Percentiles rank a stretch among this genome's conserved stretches.
Conservation (phyloP, 306 rosid species). For the Rosa persica region DNA sequence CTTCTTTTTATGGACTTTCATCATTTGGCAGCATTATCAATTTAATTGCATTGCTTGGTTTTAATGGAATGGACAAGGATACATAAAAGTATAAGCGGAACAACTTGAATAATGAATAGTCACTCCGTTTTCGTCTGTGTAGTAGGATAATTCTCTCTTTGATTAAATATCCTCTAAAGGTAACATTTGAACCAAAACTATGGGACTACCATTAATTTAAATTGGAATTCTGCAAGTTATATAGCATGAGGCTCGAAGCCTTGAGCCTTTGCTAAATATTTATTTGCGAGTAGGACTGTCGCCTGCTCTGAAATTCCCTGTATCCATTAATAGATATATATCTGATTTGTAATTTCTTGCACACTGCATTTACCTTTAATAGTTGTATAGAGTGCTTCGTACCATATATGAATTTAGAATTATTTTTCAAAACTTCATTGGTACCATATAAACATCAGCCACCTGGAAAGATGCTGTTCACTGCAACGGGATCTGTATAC, state of each 20-base stretch:
- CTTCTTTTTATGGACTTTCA: not conserved
- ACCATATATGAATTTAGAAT: too few species aligned
- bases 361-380: constrained; percentile 14
- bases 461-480: too few species aligned
- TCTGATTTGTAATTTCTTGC: not conserved
- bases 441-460: too few species aligned
- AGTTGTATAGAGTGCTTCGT: not conserved
- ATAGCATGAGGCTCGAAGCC: constrained; percentile 64
- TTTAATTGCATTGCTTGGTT: too few species aligned
- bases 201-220: constrained; percentile 73
- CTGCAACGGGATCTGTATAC: too few species aligned
- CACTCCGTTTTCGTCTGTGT: not conserved
- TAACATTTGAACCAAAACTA: constrained; percentile 79
- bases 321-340: constrained; percentile 45
- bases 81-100: too few species aligned
- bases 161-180: constrained; percentile 45
- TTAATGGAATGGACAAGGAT: too few species aligned
- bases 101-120: too few species aligned
- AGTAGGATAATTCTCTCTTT: not conserved
- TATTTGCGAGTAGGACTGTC: constrained; percentile 89
- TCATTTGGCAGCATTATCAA: too few species aligned
- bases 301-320: constrained; percentile 84
- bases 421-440: too few species aligned
- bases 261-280: constrained; percentile 81
- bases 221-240: constrained; percentile 93